Base-by-base conservation (phyloP, 2,329 filamentous ascomycete genomes). In the Cordyceps tenuipes region DNA sequence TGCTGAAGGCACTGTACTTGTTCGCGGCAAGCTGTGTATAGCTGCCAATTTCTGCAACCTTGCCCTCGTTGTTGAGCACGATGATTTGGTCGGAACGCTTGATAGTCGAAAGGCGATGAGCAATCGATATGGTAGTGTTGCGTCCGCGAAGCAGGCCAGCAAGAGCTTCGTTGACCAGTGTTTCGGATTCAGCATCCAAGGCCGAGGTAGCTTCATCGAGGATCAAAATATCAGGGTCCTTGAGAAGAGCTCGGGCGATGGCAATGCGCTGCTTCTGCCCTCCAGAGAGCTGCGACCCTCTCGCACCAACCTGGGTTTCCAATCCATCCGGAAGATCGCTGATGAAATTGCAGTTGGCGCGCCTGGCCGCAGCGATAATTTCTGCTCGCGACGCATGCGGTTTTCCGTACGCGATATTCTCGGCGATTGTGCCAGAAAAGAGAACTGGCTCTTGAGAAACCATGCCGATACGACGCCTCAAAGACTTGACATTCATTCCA, bases 221-320 rank as follows among this genome's bases (percentile, higher is more conserved):
- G 62, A 99, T 96, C 31, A 99, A 79, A 64, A 99, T 97, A 75
- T 99, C 94, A 0, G 95, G 95, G 64, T 97, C 85, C 74, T 97
- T 97, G 66, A 99, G 86, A 31, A 99, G 81, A 13, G 94, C 94
- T 59, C 95, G 85, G 5, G 94, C 94, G 72, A 99, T 99, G 43
- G 94, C 94, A 68, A 99, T 97, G 64, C 94, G 88, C 73, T 99
- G 94, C 76, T 97, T 97, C 74, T 99, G 94, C 0, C 94, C 94
- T 56, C 94, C 94, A 9, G 91, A 97, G 0, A 99, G 82, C 73
- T 97, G 93, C 1, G 93, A 92, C 39, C 94, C 94, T 64, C 94
- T 84, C 17, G 93, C 89, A 58, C 95, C 95, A 34, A 96, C 94
- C 64, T 89, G 89, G 0, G 94, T 99, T 69, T 99, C 93, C 7